Percentiles rank a stretch among this genome's conserved stretches.
These are phyloP conservation scores for Phytophthora pini DNA, from an alignment of 352 stramenopile genomes.

Conservation along the genomic window DNA sequence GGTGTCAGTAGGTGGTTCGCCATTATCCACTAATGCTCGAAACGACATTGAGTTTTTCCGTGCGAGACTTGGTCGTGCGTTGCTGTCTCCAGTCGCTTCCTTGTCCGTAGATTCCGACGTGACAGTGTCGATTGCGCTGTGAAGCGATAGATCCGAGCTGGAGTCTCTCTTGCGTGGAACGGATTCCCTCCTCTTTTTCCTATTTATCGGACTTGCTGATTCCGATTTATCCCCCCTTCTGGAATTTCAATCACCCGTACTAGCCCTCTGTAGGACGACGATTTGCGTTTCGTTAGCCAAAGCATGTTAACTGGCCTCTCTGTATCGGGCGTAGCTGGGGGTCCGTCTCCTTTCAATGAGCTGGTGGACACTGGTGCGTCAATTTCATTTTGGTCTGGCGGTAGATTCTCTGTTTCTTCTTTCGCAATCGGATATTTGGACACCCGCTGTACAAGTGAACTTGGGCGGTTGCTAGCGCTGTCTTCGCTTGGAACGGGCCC, in stretches of 20 bases:
- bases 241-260: constrained; percentile 2
- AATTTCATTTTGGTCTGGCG: constrained; percentile 3
- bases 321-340: constrained; percentile 1
- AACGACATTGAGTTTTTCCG: constrained; percentile 21
- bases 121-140: background rate
- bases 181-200: constrained; percentile 23
- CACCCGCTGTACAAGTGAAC: background rate
- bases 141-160: constrained; percentile 1
- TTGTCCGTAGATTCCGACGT: background rate
- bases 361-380: background rate
- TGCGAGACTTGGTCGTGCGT: constrained; percentile 1
- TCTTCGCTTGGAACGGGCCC: background rate
- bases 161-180: background rate
- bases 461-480: background rate
- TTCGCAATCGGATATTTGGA: background rate
- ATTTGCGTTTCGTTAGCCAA: constrained; percentile 29
- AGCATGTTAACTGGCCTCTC: background rate
- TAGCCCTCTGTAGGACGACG: constrained; percentile 10
- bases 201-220: constrained; percentile 15
- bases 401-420: background rate
- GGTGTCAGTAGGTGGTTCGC: background rate
- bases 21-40: constrained; percentile 4
- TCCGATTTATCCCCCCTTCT: constrained; percentile 11
- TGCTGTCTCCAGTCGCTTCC: background rate
- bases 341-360: constrained; percentile 1